These are phyloP conservation scores for Venturia aucupariae DNA, from an alignment of 2,329 filamentous ascomycete genomes.

Conservation along the genomic window DNA sequence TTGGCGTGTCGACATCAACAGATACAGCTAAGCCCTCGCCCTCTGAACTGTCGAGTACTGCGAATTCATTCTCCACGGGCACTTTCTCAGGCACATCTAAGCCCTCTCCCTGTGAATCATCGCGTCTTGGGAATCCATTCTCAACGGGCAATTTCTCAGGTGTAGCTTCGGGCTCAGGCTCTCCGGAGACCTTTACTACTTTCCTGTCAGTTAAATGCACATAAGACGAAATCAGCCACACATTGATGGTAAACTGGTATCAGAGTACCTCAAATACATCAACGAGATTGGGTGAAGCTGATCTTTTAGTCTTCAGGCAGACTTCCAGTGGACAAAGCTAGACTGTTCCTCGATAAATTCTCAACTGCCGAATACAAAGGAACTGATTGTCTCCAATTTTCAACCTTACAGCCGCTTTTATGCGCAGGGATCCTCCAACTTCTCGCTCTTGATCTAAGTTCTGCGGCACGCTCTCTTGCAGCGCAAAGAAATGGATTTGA, in stretches of 20 bases:
- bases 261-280: neutral
- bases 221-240: neutral
- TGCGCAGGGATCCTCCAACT: neutral
- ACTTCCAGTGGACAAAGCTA: neutral
- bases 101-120: neutral
- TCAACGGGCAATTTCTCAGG: neutral
- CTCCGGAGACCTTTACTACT: neutral
- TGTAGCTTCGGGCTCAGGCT: neutral
- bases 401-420: neutral
- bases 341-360: neutral
- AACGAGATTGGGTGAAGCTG: neutral
- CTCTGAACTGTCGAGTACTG: neutral
- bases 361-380: neutral
- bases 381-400: neutral
- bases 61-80: no score
- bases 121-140: neutral
- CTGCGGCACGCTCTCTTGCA: neutral
- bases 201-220: conserved; percentile 1
- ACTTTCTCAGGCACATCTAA: no score
- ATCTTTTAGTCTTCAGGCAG: neutral
- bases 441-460: neutral
- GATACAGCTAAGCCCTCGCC: neutral
- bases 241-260: neutral
- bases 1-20: neutral
- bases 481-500: neutral